These are phyloP conservation scores for Aspergillus incahuasiensis DNA, from an alignment of 495 filamentous ascomycete species.

Conservation along the genomic window DNA sequence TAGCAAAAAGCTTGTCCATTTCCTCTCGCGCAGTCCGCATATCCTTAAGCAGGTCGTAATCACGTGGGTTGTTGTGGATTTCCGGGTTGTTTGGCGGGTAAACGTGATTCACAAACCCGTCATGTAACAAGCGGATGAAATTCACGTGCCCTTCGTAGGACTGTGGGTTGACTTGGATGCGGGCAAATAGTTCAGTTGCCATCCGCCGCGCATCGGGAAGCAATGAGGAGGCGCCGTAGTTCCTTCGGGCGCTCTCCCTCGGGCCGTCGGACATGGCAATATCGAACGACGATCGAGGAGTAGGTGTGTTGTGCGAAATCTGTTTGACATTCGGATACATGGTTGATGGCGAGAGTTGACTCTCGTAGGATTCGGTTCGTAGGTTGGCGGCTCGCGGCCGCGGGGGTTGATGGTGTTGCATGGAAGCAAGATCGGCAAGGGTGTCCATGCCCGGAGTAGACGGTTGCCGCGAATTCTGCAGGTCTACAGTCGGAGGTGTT, in stretches of 20 bases:
- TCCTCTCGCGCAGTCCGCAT: slow-evolving; percentile 58
- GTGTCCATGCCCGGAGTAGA: slow-evolving; percentile 63
- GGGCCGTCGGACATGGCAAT: slow-evolving; percentile 54
- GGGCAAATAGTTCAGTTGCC: slow-evolving; percentile 49
- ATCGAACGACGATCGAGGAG: slow-evolving; percentile 51
- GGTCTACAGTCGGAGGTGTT: slow-evolving; percentile 32
- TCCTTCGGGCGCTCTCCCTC: slow-evolving; percentile 42
- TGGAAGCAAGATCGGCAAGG: slow-evolving; percentile 60
- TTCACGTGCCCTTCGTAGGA: slow-evolving; percentile 61
- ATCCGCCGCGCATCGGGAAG: slow-evolving; percentile 49
- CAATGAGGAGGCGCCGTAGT: slow-evolving; percentile 48
- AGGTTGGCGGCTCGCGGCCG: slow-evolving; percentile 42
- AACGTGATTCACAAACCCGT: slow-evolving; percentile 56
- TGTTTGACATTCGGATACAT: slow-evolving; percentile 45
- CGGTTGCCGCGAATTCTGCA: slow-evolving; percentile 37
- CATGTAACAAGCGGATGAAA: slow-evolving; percentile 61
- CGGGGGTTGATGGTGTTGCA: slow-evolving; percentile 59
- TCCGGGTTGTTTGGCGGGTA: slow-evolving; percentile 44
- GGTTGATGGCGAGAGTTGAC: slow-evolving; percentile 46
- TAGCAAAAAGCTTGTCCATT: slow-evolving; percentile 62
- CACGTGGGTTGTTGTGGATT: slow-evolving; percentile 40
- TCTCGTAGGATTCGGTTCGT: slow-evolving; percentile 45
- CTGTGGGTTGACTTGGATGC: slow-evolving; percentile 57
- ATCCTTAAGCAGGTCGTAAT: slow-evolving; percentile 57
- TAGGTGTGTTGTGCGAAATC: slow-evolving; percentile 48